Evolutionary conservation across 116 monocot genomes (phyloP).

Genomic region (Trichopus zeylanicus): DNA sequence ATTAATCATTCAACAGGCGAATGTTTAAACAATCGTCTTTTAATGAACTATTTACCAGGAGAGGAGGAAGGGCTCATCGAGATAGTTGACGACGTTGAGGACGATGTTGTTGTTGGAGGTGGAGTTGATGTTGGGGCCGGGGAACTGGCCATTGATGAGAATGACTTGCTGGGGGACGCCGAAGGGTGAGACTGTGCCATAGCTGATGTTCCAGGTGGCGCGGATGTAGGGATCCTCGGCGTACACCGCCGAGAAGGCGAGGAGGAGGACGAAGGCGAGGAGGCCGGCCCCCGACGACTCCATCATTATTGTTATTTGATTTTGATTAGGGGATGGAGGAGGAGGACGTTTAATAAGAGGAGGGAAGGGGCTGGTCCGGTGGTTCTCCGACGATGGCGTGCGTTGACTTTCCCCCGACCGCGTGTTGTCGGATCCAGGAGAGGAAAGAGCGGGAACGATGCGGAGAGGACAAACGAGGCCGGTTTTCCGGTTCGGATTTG

Average conservation of each 20-base stretch:
- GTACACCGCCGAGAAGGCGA: not conserved
- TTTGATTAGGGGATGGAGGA: no score
- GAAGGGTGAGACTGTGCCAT: constrained; percentile 18
- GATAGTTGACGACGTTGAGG: constrained; percentile 36
- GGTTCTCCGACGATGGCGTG: no score
- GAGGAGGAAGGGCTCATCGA: constrained; percentile 43
- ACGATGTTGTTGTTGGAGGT: constrained; percentile 39
- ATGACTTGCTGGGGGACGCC: constrained; percentile 25
- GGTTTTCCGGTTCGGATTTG: no score
- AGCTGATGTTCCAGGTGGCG: constrained; percentile 32
- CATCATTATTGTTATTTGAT: not conserved
- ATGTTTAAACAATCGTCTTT: no score
- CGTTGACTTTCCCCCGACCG: no score
- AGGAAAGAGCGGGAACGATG: no score
- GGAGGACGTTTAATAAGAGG: no score
- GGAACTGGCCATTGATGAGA: constrained; percentile 33
- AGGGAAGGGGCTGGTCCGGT: no score
- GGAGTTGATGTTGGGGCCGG: constrained; percentile 36
- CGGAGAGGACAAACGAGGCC: no score
- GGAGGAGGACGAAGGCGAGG: not conserved
- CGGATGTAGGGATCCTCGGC: constrained; percentile 35
- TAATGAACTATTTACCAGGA: no score
- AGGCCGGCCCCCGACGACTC: not conserved
- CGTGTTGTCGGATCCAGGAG: no score
- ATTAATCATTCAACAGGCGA: no score